Percentiles rank a stretch among this genome's conserved stretches.
Evolutionary conservation across 352 stramenopile species (phyloP).

Genomic region (Aphanomyces invadans): DNA sequence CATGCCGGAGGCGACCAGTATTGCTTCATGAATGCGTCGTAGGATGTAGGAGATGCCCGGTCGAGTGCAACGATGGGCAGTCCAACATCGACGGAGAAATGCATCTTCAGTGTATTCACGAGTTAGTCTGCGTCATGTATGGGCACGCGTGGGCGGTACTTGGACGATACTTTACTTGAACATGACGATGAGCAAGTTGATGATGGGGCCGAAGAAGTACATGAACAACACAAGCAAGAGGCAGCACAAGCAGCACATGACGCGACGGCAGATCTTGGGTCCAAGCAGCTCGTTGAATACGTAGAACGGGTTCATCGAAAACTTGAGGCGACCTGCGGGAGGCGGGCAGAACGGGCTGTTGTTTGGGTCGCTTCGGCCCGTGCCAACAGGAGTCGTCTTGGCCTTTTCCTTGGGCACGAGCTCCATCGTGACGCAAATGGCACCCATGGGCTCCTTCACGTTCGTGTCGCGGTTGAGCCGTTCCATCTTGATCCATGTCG

Average conservation of each 20-base stretch:
- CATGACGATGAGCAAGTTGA: conserved; percentile 73
- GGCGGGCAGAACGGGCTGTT: conserved; percentile 88
- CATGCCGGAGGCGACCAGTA: conserved; percentile 14
- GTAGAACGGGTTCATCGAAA: conserved; percentile 88
- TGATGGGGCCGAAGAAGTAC: conserved; percentile 80
- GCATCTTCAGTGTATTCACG: too few species aligned
- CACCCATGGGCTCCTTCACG: conserved; percentile 74
- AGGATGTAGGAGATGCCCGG: too few species aligned
- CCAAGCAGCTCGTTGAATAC: conserved; percentile 82
- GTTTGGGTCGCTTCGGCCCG: conserved; percentile 86
- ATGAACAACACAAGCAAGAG: conserved; percentile 76
- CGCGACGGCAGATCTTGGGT: conserved; percentile 75
- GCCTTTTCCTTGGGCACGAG: conserved; percentile 82
- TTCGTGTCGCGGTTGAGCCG: conserved; percentile 75
- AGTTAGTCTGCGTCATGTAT: too few species aligned
- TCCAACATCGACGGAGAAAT: too few species aligned
- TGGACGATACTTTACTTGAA: conserved; percentile 38
- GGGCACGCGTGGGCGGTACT: too few species aligned
- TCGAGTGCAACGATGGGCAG: too few species aligned
- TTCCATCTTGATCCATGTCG: conserved; percentile 80
- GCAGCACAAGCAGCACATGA: conserved; percentile 82
- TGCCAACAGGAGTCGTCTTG: conserved; percentile 64
- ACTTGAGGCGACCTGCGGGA: conserved; percentile 83
- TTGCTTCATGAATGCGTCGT: neutral
- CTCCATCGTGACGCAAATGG: conserved; percentile 82